A percentile compares a stretch with the other conserved stretches of the same genome.
These are phyloP conservation scores for Litsea cubeba DNA, from an alignment of 164 flowering plant species.

Conservation along the genomic window DNA sequence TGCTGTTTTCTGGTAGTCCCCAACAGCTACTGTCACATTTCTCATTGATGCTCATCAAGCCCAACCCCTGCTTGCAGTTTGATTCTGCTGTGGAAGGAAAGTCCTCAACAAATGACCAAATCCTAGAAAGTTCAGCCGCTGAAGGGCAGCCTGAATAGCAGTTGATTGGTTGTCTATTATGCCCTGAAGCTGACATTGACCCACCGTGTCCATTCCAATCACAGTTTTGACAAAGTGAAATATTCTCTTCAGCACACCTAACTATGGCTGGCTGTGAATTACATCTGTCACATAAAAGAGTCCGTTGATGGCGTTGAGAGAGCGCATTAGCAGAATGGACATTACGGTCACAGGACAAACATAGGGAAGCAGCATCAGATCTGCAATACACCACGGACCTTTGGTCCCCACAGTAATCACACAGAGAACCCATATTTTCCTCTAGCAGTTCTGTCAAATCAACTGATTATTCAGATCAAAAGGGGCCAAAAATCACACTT, in stretches of 20 bases:
- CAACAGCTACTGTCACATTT: conserved; percentile 21
- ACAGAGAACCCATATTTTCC: conserved; percentile 62
- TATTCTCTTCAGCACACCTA: conserved; percentile 64
- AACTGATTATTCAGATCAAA: neutral
- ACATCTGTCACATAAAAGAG: conserved; percentile 84
- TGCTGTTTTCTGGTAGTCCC: conserved; percentile 26
- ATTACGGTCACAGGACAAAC: conserved; percentile 86
- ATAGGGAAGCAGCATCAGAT: conserved; percentile 88
- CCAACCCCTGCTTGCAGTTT: conserved; percentile 54
- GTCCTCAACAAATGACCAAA: conserved; percentile 72
- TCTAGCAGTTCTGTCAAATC: neutral
- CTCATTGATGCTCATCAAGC: conserved; percentile 72
- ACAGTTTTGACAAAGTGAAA: conserved; percentile 85
- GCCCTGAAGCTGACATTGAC: conserved; percentile 35
- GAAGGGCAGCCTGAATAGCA: conserved; percentile 95
- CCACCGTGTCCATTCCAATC: conserved; percentile 62
- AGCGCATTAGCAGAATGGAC: conserved; percentile 94
- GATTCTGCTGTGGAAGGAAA: conserved; percentile 44
- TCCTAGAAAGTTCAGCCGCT: conserved; percentile 60
- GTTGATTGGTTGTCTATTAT: conserved; percentile 60
- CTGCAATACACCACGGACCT: conserved; percentile 83
- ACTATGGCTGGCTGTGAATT: conserved; percentile 73
- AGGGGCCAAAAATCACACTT: neutral
- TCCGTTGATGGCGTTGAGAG: conserved; percentile 80
- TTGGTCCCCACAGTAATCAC: conserved; percentile 86